phyloP scores from a whole-genome alignment of 2,329 filamentous ascomycete species.

The Amauroascus niger region DNA sequence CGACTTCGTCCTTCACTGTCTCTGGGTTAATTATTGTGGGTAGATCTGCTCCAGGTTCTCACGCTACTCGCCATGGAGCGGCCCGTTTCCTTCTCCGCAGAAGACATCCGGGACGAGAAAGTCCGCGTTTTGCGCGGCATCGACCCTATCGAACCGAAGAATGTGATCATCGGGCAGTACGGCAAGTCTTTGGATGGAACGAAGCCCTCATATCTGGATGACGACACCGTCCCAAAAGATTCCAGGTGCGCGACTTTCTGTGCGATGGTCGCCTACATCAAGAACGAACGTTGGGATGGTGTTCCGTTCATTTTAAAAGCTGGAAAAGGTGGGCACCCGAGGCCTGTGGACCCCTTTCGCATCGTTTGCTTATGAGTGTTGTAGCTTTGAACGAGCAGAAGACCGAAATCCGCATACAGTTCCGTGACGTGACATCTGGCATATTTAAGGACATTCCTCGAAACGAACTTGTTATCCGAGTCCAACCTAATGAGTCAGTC shows the following conservation, averaged over 20 bases:
- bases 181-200: conserved; percentile 89
- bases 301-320: conserved; percentile 99
- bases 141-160: conserved; percentile 93
- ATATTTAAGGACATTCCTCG: conserved; percentile 99
- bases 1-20: not conserved
- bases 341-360: not conserved
- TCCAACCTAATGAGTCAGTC: conserved; percentile 98
- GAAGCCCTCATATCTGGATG: conserved; percentile 97
- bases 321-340: conserved; percentile 55
- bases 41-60: conserved; percentile 82
- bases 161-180: conserved; percentile 99
- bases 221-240: conserved; percentile 94
- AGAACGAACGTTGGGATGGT: conserved; percentile 99
- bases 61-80: conserved; percentile 97
- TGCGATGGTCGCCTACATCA: conserved; percentile 93
- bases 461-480: conserved; percentile 97
- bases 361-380: not conserved
- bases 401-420: conserved; percentile 97
- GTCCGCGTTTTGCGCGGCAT: conserved; percentile 88
- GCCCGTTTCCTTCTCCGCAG: conserved; percentile 93
- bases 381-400: conserved; percentile 94
- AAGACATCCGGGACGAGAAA: conserved; percentile 98
- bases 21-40: not conserved
- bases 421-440: conserved; percentile 97
- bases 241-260: conserved; percentile 97